Percentiles rank a stretch among this genome's conserved stretches.
phyloP scores from a whole-genome alignment of 2,329 filamentous ascomycete species.

The Pseudogymnoascus sp. region DNA sequence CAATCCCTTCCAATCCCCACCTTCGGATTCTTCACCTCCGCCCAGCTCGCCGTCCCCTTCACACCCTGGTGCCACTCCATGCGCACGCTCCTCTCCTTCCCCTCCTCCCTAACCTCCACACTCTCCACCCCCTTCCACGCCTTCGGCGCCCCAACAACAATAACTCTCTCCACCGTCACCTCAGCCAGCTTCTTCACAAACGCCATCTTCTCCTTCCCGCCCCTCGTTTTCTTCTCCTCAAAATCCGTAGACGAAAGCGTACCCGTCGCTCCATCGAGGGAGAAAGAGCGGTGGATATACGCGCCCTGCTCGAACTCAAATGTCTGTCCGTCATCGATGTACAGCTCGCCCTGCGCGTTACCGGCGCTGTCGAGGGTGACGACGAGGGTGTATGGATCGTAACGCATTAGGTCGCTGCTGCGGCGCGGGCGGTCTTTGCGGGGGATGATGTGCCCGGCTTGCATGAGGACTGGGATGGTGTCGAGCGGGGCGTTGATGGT shows the following conservation, averaged over 20 bases:
- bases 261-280: conserved; percentile 44
- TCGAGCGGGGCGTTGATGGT: conserved; percentile 72
- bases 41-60: conserved; percentile 51
- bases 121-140: conserved; percentile 59
- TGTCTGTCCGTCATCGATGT: conserved; percentile 87
- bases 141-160: conserved; percentile 71
- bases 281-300: conserved; percentile 79
- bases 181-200: conserved; percentile 74
- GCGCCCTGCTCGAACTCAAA: conserved; percentile 82
- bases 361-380: conserved; percentile 61
- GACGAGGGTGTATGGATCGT: conserved; percentile 90
- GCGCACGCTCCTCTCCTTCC: conserved; percentile 47
- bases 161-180: conserved; percentile 74
- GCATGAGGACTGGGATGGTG: conserved; percentile 83
- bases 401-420: conserved; percentile 82
- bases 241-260: conserved; percentile 64
- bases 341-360: conserved; percentile 73
- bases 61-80: conserved; percentile 50
- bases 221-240: conserved; percentile 35
- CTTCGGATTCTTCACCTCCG: conserved; percentile 54
- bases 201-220: conserved; percentile 43
- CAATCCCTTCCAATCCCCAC: conserved; percentile 56
- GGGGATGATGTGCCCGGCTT: conserved; percentile 83
- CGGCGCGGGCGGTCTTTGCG: conserved; percentile 82
- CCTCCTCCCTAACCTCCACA: conserved; percentile 48